Evolutionary conservation across 352 stramenopile genomes (phyloP).

Genomic region (Globisporangium radiosum): DNA sequence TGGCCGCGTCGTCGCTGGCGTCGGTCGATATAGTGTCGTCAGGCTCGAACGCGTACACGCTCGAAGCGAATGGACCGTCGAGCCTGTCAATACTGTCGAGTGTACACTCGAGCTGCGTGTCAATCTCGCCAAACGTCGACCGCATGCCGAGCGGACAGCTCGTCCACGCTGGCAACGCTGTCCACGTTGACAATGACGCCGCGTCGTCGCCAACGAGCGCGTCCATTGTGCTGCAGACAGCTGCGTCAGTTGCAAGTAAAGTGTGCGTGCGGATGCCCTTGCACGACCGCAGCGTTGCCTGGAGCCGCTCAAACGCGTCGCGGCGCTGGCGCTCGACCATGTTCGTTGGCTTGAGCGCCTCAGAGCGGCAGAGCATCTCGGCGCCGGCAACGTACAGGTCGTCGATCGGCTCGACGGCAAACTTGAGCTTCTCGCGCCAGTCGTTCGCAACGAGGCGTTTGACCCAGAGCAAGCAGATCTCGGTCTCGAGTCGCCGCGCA

Average conservation of each 20-base stretch:
- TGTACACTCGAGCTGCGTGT: conserved; percentile 23
- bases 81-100: conserved; percentile 28
- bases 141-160: conserved; percentile 41
- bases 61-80: conserved; percentile 19
- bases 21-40: conserved; percentile 3
- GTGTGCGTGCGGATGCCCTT: conserved; percentile 49
- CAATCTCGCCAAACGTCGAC: conserved; percentile 21
- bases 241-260: conserved; percentile 18
- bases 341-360: conserved; percentile 17
- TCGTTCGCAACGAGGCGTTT: conserved; percentile 59
- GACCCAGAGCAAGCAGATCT: conserved; percentile 46
- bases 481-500: conserved; percentile 17
- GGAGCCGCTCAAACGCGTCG: conserved; percentile 25
- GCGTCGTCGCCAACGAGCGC: conserved; percentile 3
- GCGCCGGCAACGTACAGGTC: conserved; percentile 54
- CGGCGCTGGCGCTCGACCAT: neutral
- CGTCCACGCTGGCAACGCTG: conserved; percentile 28
- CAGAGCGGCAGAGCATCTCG: conserved; percentile 36
- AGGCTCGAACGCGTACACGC: conserved; percentile 21
- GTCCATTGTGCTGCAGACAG: conserved; percentile 11
- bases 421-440: conserved; percentile 59
- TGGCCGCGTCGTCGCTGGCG: conserved; percentile 26
- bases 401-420: conserved; percentile 47
- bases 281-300: conserved; percentile 29
- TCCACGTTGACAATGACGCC: conserved; percentile 22